Evolutionary conservation across 73 alveolate genomes (phyloP), one percentile per base, ranked within the genome.

Genomic region (Paramecium caudatum): DNA sequence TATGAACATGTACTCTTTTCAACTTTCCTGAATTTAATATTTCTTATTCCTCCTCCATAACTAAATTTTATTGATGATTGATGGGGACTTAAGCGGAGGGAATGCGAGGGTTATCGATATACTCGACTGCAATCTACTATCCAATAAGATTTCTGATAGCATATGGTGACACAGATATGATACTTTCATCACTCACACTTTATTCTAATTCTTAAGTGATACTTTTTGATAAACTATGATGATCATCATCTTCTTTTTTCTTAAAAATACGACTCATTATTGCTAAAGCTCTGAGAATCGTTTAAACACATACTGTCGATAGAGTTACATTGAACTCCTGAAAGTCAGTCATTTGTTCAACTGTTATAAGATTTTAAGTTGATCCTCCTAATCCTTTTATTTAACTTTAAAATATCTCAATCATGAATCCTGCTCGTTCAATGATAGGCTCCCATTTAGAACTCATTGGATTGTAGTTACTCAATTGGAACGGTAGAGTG

Each of bases 361-460:
- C 61, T 17, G 70, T 32, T 16, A 83, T 47, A 13, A 83, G 48
- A 5, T 83, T 36, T 1, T 33, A 47, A 3, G 17, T 17, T 5
- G 46, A 45, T 12, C 78, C 83, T 10, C 47, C 47, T 16, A 65
- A 32, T 25, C 83, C 48, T 13, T 5, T 23, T 46, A 83, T 34
- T 1, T 83, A 47, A 34, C 69, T 83, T 30, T 82, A 30, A 50
- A 50, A 46, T 36, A 61, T 48, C 8, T 82, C 91, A 10, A 83
- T 36, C 12, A 5, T 7, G 46, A 83, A 83, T 5, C 84, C 91
- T 4, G 41, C 61, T 34, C 41, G 49, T 37, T 83, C 91, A 0
- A 83, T 83, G 10, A 83, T 36, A 3, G 91, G 91, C 55, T 83
- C 91, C 91, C 91, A 83, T 15, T 39, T 45, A 5, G 85, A 30